Evolutionary conservation across 352 stramenopile species (phyloP).

Genomic region (Phytophthora palmivora): DNA sequence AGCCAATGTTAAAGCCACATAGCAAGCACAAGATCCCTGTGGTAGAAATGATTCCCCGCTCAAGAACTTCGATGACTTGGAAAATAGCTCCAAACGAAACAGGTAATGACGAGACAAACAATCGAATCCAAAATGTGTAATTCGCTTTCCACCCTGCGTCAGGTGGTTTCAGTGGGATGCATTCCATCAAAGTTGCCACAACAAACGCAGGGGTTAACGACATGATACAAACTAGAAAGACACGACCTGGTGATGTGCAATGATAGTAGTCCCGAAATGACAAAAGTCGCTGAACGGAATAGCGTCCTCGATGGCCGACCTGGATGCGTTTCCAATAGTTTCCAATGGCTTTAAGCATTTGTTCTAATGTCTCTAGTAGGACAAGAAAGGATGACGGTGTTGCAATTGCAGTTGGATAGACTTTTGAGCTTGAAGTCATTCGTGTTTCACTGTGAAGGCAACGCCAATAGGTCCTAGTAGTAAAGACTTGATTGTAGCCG

Average conservation of each 20-base stretch:
- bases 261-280: constrained; percentile 23
- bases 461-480: too few species aligned
- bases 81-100: constrained; percentile 16
- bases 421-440: not conserved
- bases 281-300: constrained; percentile 23
- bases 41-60: constrained; percentile 6
- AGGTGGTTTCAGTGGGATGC: constrained; percentile 32
- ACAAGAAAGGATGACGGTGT: not conserved
- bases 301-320: constrained; percentile 16
- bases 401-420: not conserved
- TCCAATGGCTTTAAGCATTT: not conserved
- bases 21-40: constrained; percentile 14
- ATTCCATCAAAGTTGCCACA: constrained; percentile 26
- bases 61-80: constrained; percentile 26
- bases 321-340: constrained; percentile 13
- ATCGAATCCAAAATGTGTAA: constrained; percentile 31
- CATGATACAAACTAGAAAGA: constrained; percentile 10
- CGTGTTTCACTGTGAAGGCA: not conserved
- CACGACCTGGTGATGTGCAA: constrained; percentile 4
- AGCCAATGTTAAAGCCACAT: constrained; percentile 13
- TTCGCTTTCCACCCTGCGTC: constrained; percentile 29
- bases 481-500: too few species aligned
- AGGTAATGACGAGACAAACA: constrained; percentile 19
- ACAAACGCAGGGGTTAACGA: constrained; percentile 23
- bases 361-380: not conserved